phyloP scores from a whole-genome alignment of 2,329 filamentous ascomycete species.

The Fusarium phyllophilum region DNA sequence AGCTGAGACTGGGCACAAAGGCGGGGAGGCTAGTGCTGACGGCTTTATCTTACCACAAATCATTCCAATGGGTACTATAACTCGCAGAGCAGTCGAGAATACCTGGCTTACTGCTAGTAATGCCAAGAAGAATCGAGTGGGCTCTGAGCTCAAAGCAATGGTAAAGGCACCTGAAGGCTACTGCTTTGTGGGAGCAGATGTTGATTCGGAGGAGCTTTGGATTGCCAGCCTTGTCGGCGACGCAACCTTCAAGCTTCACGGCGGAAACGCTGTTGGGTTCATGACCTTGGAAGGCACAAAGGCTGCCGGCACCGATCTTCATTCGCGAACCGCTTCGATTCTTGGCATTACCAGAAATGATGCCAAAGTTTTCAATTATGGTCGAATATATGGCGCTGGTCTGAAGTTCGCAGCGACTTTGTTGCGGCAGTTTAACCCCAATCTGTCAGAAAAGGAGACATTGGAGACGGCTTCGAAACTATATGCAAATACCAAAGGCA shows the following conservation, averaged over 20 bases:
- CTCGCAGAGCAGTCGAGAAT: conserved; percentile 92
- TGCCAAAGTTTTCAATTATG: conserved; percentile 98
- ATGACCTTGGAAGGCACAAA: conserved; percentile 99
- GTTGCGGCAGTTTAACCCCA: conserved; percentile 92
- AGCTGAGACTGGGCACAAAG: conserved; percentile 7
- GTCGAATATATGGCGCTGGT: conserved; percentile 97
- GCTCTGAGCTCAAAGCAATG: conserved; percentile 97
- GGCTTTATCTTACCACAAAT: conserved; percentile 95
- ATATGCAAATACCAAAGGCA: conserved; percentile 90
- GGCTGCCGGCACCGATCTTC: conserved; percentile 89
- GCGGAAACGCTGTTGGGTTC: conserved; percentile 96
- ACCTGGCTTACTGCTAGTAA: conserved; percentile 99
- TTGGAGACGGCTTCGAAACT: conserved; percentile 79
- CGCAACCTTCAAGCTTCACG: conserved; percentile 92
- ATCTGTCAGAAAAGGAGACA: conserved; percentile 82
- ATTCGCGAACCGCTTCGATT: conserved; percentile 92
- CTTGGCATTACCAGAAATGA: conserved; percentile 94
- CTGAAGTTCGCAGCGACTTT: conserved; percentile 92
- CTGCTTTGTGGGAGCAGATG: conserved; percentile 94
- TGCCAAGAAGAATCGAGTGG: conserved; percentile 94
- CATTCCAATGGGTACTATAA: conserved; percentile 98
- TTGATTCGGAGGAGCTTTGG: conserved; percentile 97
- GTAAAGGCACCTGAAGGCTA: conserved; percentile 91
- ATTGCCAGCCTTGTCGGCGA: conserved; percentile 96
- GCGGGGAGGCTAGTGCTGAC: conserved; percentile 32